Evolutionary conservation across 2,329 filamentous ascomycete genomes (phyloP).

Genomic region (Ceratocystis colombiana): DNA sequence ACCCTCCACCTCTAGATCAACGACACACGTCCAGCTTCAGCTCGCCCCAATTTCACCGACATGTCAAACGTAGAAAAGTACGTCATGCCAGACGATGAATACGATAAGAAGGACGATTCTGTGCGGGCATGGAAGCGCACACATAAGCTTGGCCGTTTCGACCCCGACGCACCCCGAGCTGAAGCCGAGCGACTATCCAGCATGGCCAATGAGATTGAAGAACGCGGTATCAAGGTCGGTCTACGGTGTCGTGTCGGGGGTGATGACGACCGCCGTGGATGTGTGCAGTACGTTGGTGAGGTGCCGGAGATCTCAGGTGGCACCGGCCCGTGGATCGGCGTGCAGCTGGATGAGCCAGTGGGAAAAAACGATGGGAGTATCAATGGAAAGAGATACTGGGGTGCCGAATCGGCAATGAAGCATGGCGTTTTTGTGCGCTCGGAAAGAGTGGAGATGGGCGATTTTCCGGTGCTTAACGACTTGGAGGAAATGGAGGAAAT

Average conservation of each 20-base stretch:
- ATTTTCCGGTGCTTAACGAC: conserved; percentile 61
- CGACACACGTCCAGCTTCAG: conserved; percentile 66
- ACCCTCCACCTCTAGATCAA: conserved; percentile 48
- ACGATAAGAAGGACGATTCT: conserved; percentile 75
- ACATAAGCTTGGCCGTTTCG: conserved; percentile 93
- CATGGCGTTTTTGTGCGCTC: conserved; percentile 70
- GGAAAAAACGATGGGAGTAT: conserved; percentile 76
- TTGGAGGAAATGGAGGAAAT: conserved; percentile 71
- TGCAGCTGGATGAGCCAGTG: conserved; percentile 67
- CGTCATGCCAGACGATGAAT: conserved; percentile 73
- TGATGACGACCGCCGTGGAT: conserved; percentile 59
- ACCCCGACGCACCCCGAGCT: conserved; percentile 66
- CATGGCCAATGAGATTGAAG: conserved; percentile 57
- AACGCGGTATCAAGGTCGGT: conserved; percentile 55
- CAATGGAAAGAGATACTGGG: conserved; percentile 59
- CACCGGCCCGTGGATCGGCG: conserved; percentile 57
- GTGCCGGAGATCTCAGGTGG: conserved; percentile 63
- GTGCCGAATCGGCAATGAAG: conserved; percentile 51
- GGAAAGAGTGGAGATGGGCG: conserved; percentile 65
- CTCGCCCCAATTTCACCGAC: conserved; percentile 72
- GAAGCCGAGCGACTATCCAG: conserved; percentile 63
- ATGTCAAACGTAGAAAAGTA: conserved; percentile 78
- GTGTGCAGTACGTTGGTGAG: conserved; percentile 60
- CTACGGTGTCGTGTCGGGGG: conserved; percentile 55
- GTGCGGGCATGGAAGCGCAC: conserved; percentile 92